phyloP scores from a whole-genome alignment of 345 rosid genomes.

The Brassica incana region DNA sequence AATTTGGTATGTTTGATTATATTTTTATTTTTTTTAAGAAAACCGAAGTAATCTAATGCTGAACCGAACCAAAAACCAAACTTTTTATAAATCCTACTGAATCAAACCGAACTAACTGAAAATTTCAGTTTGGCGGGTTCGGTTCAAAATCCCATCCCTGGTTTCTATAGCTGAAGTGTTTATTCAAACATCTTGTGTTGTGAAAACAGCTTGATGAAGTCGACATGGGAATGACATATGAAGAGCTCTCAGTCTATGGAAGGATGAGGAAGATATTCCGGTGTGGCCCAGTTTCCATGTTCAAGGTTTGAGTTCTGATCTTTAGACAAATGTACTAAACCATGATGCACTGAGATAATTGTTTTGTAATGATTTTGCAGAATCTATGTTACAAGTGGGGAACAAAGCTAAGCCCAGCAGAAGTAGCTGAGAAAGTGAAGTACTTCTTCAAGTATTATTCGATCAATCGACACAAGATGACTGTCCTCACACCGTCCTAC shows the following conservation, averaged over 20 bases:
- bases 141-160: too few species aligned
- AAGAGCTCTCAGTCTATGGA: conserved; percentile 87
- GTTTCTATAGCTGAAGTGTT: neutral
- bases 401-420: conserved; percentile 65
- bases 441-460: conserved; percentile 94
- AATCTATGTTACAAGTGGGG: conserved; percentile 96
- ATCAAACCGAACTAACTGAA: too few species aligned
- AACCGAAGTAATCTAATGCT: too few species aligned
- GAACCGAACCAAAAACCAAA: too few species aligned
- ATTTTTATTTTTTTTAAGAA: too few species aligned
- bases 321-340: neutral
- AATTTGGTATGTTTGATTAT: too few species aligned
- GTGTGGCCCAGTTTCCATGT: conserved; percentile 98
- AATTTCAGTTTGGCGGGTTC: too few species aligned
- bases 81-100: too few species aligned
- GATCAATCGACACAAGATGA: conserved; percentile 95
- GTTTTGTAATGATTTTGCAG: conserved; percentile 43
- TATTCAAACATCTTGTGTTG: conserved; percentile 8
- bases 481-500: conserved; percentile 86
- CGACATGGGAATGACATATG: conserved; percentile 93
- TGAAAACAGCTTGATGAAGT: conserved; percentile 78
- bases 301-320: conserved; percentile 52
- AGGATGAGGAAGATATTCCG: conserved; percentile 76
- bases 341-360: conserved; percentile 22
- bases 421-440: conserved; percentile 91